phyloP scores from a whole-genome alignment of 2,329 filamentous ascomycete genomes.

The Coniochaeta hoffmannii region DNA sequence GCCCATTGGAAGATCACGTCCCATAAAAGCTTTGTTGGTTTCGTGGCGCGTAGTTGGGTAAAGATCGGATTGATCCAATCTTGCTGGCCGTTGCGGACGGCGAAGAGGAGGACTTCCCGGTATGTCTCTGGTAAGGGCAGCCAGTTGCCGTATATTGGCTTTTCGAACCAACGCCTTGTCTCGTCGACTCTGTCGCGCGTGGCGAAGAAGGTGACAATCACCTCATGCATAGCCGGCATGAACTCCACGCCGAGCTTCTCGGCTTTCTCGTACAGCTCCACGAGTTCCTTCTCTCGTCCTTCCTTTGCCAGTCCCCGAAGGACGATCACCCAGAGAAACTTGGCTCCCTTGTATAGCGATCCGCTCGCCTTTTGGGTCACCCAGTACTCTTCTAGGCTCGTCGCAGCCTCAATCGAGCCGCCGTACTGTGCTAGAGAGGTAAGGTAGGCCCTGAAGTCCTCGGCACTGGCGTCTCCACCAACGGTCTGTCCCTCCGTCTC shows the following conservation, averaged over 20 bases:
- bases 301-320: conserved; percentile 56
- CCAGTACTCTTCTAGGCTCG: conserved; percentile 32
- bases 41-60: conserved; percentile 37
- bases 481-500: conserved; percentile 14
- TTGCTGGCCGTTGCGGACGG: conserved; percentile 48
- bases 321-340: conserved; percentile 39
- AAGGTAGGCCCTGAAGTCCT: conserved; percentile 36
- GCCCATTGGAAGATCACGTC: conserved; percentile 72
- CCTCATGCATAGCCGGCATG: conserved; percentile 36
- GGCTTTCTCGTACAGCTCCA: conserved; percentile 32
- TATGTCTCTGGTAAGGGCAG: conserved; percentile 39
- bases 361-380: conserved; percentile 5
- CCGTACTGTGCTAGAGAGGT: conserved; percentile 46
- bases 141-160: conserved; percentile 34
- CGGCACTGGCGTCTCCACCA: conserved; percentile 11
- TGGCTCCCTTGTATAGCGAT: conserved; percentile 12
- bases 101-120: conserved; percentile 51
- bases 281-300: conserved; percentile 48
- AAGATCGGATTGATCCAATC: conserved; percentile 59
- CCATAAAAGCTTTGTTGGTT: conserved; percentile 51
- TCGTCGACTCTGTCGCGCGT: conserved; percentile 47
- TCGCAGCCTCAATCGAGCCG: conserved; percentile 43
- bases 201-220: conserved; percentile 58
- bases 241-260: conserved; percentile 37
- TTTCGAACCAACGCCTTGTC: conserved; percentile 61